phyloP scores from a whole-genome alignment of 306 rosid genomes.

The Quercus robur region DNA sequence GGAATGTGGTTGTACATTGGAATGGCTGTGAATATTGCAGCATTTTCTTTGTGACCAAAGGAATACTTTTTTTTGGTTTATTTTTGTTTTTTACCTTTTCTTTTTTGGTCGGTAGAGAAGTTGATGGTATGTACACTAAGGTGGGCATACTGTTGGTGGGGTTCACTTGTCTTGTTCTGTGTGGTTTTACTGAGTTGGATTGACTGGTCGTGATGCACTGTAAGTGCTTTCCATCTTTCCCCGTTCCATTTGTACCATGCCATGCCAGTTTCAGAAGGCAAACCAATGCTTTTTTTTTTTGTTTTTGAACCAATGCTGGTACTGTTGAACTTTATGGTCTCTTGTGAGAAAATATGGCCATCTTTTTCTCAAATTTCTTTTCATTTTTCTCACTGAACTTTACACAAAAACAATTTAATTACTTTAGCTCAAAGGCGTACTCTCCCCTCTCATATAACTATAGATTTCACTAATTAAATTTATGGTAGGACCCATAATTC shows the following conservation, averaged over 20 bases:
- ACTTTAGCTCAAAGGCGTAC: no score
- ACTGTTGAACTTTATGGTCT: no score
- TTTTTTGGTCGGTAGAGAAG: constrained; percentile 11
- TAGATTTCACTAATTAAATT: no score
- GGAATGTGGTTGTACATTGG: constrained; percentile 26
- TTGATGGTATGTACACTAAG: background rate
- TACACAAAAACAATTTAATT: no score
- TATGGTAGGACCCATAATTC: rapidly evolving
- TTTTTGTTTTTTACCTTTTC: background rate
- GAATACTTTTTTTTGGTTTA: background rate
- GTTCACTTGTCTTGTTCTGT: constrained; percentile 10
- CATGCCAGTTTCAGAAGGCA: background rate
- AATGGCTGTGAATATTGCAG: constrained; percentile 10
- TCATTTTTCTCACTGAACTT: no score
- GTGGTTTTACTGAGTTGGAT: constrained; percentile 4
- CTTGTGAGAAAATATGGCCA: no score
- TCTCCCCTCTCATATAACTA: rapidly evolving
- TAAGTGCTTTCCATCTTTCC: background rate
- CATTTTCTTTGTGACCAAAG: background rate
- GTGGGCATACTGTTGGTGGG: background rate
- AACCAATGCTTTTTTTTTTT: background rate
- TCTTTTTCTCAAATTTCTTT: no score
- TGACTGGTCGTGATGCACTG: constrained; percentile 5
- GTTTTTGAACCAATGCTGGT: no score
- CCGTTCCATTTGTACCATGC: background rate